These are phyloP conservation scores for Phaseolus coccineus DNA, from an alignment of 331 rosid species.

Conservation along the genomic window DNA sequence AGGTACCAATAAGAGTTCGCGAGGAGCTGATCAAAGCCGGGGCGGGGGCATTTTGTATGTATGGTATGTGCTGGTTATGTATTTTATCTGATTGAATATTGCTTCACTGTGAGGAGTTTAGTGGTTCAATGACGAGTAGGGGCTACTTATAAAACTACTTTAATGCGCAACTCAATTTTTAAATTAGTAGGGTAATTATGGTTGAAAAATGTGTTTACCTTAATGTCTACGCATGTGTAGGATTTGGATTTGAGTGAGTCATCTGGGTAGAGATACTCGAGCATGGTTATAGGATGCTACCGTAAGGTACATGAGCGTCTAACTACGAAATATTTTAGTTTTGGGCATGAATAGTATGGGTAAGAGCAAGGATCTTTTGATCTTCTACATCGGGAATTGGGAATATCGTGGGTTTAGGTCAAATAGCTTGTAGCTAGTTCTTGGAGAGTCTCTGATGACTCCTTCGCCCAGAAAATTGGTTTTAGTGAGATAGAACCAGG, in stretches of 20 bases:
- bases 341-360: background rate
- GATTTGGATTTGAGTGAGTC: background rate
- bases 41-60: background rate
- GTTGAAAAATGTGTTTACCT: background rate
- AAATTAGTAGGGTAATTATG: background rate
- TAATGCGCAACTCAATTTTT: background rate
- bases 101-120: background rate
- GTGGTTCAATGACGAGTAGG: background rate
- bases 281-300: background rate
- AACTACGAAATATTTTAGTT: background rate
- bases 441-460: too few species aligned
- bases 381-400: background rate
- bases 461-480: too few species aligned
- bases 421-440: background rate
- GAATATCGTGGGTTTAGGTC: background rate
- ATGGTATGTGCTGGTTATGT: background rate
- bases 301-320: background rate
- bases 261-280: background rate
- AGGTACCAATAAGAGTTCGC: slow-evolving; percentile 1
- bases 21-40: background rate
- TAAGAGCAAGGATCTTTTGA: too few species aligned
- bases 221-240: background rate
- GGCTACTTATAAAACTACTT: background rate
- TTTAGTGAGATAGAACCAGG: too few species aligned
- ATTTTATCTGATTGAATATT: background rate